Evolutionary conservation across 192 early-diverging fungal species (phyloP), one percentile per base, ranked within the genome.

Genomic region (Chytriomyces sp.): DNA sequence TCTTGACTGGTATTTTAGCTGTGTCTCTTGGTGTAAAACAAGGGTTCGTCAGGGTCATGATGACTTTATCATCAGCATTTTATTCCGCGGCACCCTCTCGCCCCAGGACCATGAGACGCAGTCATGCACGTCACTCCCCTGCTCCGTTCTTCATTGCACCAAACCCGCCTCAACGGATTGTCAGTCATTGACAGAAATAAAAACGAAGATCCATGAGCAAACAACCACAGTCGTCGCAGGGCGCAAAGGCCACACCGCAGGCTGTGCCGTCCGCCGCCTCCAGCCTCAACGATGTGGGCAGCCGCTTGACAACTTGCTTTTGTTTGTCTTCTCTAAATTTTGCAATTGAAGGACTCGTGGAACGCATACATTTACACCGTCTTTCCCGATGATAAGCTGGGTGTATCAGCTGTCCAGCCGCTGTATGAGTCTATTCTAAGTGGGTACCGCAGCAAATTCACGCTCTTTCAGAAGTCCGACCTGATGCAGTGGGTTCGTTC

Each of bases 401-500:
- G n/a, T 13, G 45, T 45, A 10, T 45, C 45, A 50, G 8, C 48
- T 11, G 18, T 77, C 20, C 76, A 78, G 60, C 72, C 45, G 8
- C 20, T 80, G 20, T 82, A 61, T 0, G 87, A 86, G 16, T 45
- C 48, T 18, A 79, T 88, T 35, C 76, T 75, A 0, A 83, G 80
- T 35, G 85, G 85, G 18, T 75, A 74, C 43, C 64, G 87, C 16
- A 77, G 72, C 28, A 49, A 67, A 50, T 88, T 88, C 75, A 57
- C 79, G 5, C 79, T 83, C 1, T 49, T 88, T n/a, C 46, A 64
- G 24, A 72, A 77, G 61, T 45, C 75, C 13, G 80, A 79, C 63
- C 20, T 87, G 24, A 57, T 88, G 26, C 59, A 82, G 5, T 88
- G 87, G 87, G 87, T 82, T 77, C 67, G 57, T n/a, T 64, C 18